These are phyloP conservation scores for Russula compacta DNA, from an alignment of 768 basidiomycete genomes.

Conservation along the genomic window DNA sequence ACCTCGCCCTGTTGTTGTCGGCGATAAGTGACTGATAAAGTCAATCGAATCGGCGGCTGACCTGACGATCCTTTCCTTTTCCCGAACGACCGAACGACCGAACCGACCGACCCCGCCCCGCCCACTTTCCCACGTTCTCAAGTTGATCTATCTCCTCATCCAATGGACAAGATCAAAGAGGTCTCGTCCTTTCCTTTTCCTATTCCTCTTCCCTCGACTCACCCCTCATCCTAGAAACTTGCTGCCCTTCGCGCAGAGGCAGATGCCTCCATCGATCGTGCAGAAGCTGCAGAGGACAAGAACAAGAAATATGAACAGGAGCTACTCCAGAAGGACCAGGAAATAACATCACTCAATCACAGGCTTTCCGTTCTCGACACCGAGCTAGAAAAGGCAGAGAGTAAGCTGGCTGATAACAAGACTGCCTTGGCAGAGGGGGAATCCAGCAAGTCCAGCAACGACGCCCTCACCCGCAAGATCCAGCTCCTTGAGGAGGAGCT, in stretches of 20 bases:
- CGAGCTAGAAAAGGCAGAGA: constrained; percentile 65
- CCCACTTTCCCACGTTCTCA: constrained; percentile 13
- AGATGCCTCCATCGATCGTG: constrained; percentile 69
- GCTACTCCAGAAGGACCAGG: constrained; percentile 77
- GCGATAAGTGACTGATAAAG: neutral
- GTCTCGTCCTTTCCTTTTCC: constrained; percentile 18
- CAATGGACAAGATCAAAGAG: constrained; percentile 44
- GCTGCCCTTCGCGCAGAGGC: constrained; percentile 72
- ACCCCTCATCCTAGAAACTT: constrained; percentile 50
- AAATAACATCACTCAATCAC: constrained; percentile 70
- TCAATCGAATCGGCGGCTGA: neutral
- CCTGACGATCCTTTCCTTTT: too few species aligned
- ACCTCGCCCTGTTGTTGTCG: too few species aligned
- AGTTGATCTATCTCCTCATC: neutral
- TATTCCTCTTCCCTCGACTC: neutral
- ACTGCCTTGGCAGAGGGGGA: constrained; percentile 57
- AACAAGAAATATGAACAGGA: constrained; percentile 69
- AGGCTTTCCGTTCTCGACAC: constrained; percentile 54
- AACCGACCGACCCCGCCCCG: too few species aligned
- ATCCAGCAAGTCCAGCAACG: constrained; percentile 57
- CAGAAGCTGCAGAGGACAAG: constrained; percentile 80
- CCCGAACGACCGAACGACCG: too few species aligned
- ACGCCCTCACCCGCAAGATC: constrained; percentile 73
- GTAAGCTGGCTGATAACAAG: constrained; percentile 58
- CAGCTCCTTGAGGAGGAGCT: constrained; percentile 92